Conservation (phyloP, 148 eudicot genomes). For the Drosera capensis region DNA sequence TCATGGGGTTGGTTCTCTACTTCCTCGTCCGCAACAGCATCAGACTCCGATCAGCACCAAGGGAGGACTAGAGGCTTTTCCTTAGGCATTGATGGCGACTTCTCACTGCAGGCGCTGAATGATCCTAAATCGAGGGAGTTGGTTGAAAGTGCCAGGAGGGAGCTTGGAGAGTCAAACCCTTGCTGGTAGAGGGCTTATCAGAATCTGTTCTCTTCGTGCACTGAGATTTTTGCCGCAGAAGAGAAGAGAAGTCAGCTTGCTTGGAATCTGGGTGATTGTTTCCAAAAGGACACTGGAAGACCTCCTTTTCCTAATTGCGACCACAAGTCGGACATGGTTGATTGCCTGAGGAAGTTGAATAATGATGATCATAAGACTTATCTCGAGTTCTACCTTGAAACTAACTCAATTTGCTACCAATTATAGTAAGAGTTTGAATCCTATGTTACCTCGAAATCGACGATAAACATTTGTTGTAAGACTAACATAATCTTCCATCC, state of each 20-base stretch:
- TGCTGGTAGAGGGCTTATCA: constrained; percentile 58
- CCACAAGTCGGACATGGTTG: constrained; percentile 27
- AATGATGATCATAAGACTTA: constrained; percentile 36
- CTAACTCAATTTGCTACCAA: constrained; percentile 63
- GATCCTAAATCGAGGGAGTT: constrained; percentile 27
- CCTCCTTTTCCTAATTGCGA: constrained; percentile 40
- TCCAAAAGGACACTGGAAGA: constrained; percentile 57
- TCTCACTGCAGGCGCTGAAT: constrained; percentile 27
- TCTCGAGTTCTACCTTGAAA: constrained; percentile 53
- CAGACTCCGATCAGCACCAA: background rate
- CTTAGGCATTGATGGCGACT: constrained; percentile 22
- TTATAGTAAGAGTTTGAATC: constrained; percentile 47
- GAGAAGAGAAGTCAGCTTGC: constrained; percentile 48
- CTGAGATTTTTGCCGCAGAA: constrained; percentile 46
- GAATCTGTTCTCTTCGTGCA: constrained; percentile 42
- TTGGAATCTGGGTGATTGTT: constrained; percentile 75
- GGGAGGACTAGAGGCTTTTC: constrained; percentile 1
- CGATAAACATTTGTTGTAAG: no score
- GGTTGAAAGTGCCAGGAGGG: constrained; percentile 31
- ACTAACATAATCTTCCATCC: no score
- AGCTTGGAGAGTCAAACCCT: constrained; percentile 20
- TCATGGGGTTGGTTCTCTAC: constrained; percentile 27
- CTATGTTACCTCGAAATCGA: no score
- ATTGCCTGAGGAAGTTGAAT: constrained; percentile 34
- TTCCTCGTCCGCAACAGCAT: constrained; percentile 3